Evolutionary conservation across 208 protist genomes (phyloP).

Genomic region (Angomonas deanei): DNA sequence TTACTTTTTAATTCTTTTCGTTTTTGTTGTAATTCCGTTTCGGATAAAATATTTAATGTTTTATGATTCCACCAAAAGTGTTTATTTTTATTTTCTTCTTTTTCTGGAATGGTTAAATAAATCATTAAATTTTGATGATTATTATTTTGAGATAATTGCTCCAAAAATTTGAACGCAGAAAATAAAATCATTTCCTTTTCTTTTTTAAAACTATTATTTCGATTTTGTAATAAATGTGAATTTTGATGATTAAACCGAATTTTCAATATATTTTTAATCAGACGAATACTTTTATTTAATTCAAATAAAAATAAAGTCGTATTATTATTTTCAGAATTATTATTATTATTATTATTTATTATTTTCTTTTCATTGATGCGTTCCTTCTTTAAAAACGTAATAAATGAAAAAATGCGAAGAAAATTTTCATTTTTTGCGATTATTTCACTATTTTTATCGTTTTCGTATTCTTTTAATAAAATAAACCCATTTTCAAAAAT

Average conservation of each 20-base stretch:
- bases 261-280: too few species aligned
- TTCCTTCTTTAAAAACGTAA: neutral
- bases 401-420: neutral
- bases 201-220: too few species aligned
- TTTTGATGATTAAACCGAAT: too few species aligned
- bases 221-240: too few species aligned
- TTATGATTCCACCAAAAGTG: neutral
- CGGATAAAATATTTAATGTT: neutral
- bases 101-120: neutral
- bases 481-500: neutral
- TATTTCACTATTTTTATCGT: conserved; percentile 2
- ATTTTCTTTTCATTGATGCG: neutral
- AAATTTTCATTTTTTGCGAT: neutral
- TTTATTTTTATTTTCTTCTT: neutral
- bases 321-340: neutral
- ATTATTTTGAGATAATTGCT: too few species aligned
- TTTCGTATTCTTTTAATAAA: neutral
- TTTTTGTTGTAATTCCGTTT: neutral
- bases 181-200: too few species aligned
- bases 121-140: too few species aligned
- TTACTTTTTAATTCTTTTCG: neutral
- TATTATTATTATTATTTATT: neutral
- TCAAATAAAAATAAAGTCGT: neutral
- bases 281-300: neutral
- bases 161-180: too few species aligned